Evolutionary conservation across 306 rosid species (phyloP).

Genomic region (Prinsepia uniflora): DNA sequence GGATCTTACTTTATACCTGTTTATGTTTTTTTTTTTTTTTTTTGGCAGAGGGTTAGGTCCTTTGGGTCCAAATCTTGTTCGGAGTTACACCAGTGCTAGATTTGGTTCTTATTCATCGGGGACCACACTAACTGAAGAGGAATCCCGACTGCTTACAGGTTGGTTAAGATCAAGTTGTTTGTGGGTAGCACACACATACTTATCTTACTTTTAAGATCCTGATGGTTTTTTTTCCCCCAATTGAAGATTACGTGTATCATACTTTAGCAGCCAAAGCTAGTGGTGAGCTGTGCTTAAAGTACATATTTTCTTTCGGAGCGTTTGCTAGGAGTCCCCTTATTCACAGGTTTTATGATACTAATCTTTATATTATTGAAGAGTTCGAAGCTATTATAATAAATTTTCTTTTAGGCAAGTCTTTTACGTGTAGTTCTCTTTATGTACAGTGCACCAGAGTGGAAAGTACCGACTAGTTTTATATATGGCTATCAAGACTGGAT

Average conservation of each 20-base stretch:
- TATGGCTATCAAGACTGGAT: constrained; percentile 91
- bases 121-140: constrained; percentile 53
- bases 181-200: constrained; percentile 6
- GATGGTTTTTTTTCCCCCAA: constrained; percentile 21
- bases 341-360: constrained; percentile 55
- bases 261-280: constrained; percentile 91
- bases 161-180: constrained; percentile 21
- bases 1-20: neutral
- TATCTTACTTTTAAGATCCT: constrained; percentile 18
- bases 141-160: constrained; percentile 78
- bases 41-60: constrained; percentile 89
- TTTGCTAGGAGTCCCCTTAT: constrained; percentile 79
- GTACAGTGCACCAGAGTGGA: constrained; percentile 84
- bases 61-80: constrained; percentile 85
- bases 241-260: constrained; percentile 85
- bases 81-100: constrained; percentile 67
- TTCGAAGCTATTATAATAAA: neutral
- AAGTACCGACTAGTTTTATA: constrained; percentile 90
- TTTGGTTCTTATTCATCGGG: constrained; percentile 66
- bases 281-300: constrained; percentile 88
- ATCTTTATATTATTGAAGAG: neutral
- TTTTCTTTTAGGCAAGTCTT: neutral
- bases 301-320: constrained; percentile 87
- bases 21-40: constrained; percentile 17
- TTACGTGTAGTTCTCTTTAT: neutral